These are phyloP conservation scores for Kwoniella sp. DNA, from an alignment of 768 basidiomycete genomes.

Conservation along the genomic window DNA sequence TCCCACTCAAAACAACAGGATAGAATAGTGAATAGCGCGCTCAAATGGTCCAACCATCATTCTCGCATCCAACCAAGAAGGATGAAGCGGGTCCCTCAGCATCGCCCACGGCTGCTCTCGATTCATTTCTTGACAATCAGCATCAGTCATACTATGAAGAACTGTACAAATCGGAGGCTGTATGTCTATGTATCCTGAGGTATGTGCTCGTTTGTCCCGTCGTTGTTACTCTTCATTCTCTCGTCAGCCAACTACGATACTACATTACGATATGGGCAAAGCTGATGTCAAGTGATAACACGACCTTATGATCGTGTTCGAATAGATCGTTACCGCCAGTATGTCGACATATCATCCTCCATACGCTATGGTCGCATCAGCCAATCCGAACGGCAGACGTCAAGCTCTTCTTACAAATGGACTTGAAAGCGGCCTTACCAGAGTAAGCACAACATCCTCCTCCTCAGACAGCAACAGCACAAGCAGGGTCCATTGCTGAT, in stretches of 20 bases:
- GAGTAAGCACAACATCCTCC: constrained; percentile 31
- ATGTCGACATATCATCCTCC: constrained; percentile 49
- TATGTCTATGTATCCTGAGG: constrained; percentile 52
- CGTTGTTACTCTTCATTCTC: too few species aligned
- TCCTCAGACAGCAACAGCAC: too few species aligned
- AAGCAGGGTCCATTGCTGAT: too few species aligned
- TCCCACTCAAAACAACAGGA: too few species aligned
- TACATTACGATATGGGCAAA: too few species aligned
- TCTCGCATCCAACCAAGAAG: constrained; percentile 33
- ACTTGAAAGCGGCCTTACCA: constrained; percentile 21
- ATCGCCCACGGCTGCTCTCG: constrained; percentile 44
- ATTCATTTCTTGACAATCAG: constrained; percentile 49
- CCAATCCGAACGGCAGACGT: constrained; percentile 31
- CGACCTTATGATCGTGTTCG: not conserved
- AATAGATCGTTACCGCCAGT: constrained; percentile 42
- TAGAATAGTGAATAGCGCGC: too few species aligned
- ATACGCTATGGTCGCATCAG: constrained; percentile 47
- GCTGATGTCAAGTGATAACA: too few species aligned
- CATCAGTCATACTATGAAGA: constrained; percentile 49
- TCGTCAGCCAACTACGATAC: too few species aligned
- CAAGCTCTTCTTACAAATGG: constrained; percentile 35
- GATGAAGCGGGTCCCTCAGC: constrained; percentile 7
- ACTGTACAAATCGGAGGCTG: constrained; percentile 52
- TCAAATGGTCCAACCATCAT: constrained; percentile 48
- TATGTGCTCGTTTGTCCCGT: too few species aligned